Conservation (phyloP, 2,329 filamentous ascomycete genomes). For the Exophiala mesophila region DNA sequence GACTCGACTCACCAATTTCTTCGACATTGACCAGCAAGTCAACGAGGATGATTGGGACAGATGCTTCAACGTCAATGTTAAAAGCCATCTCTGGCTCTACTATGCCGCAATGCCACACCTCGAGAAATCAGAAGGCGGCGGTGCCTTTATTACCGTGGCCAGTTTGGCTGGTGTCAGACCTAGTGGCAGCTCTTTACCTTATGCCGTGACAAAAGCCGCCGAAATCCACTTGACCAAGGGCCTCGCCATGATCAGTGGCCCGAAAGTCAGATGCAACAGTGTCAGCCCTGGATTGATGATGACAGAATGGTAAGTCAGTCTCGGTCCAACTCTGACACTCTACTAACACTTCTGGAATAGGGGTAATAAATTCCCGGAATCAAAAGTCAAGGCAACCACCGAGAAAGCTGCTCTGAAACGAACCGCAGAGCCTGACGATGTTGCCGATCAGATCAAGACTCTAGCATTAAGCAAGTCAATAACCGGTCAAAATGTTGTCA, state of each 20-base stretch:
- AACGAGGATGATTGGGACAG: constrained; percentile 56
- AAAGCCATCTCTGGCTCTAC: constrained; percentile 57
- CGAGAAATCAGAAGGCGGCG: constrained; percentile 48
- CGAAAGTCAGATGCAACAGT: constrained; percentile 60
- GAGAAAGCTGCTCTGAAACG: constrained; percentile 23
- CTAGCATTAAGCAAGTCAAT: constrained; percentile 25
- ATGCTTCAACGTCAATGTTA: constrained; percentile 59
- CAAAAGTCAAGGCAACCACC: constrained; percentile 25
- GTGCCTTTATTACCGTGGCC: constrained; percentile 60
- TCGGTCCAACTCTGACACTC: no score
- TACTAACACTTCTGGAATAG: no score
- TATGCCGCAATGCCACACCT: constrained; percentile 52
- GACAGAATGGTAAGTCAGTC: constrained; percentile 56
- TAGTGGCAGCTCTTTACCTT: constrained; percentile 61
- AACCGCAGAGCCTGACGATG: constrained; percentile 28
- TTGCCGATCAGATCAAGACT: constrained; percentile 26
- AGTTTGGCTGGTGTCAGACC: constrained; percentile 60
- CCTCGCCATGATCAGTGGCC: constrained; percentile 57
- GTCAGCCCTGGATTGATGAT: constrained; percentile 60
- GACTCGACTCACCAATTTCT: constrained; percentile 37
- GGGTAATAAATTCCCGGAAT: constrained; percentile 25
- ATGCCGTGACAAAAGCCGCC: constrained; percentile 72
- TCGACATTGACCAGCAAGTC: constrained; percentile 26
- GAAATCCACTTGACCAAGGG: constrained; percentile 64
- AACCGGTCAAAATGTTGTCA: constrained; percentile 27